These are phyloP conservation scores for Zea mays DNA, from an alignment of 176 grass and related monocot species.

Conservation along the genomic window DNA sequence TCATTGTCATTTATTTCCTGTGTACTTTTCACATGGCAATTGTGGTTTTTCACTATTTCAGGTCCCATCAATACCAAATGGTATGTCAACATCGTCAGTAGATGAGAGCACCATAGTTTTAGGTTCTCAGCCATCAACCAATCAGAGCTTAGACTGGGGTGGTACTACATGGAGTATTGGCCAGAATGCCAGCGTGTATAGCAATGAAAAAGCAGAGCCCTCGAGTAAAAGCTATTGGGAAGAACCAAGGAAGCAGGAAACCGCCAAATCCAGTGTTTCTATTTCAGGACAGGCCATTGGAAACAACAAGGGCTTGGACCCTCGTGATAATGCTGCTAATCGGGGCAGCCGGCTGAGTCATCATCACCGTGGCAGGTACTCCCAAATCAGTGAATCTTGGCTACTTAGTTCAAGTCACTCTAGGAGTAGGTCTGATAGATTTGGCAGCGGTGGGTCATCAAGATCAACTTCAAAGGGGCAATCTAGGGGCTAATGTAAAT, in stretches of 20 bases:
- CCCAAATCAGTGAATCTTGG: slow-evolving; percentile 48
- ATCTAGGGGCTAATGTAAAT: slow-evolving; percentile 69
- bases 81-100: slow-evolving; percentile 2
- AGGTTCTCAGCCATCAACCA: slow-evolving; percentile 35
- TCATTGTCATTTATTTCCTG: slow-evolving; percentile 13
- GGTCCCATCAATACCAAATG: slow-evolving; percentile 33
- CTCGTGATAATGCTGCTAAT: slow-evolving; percentile 41
- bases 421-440: slow-evolving; percentile 49
- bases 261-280: slow-evolving; percentile 42
- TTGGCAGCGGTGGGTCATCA: slow-evolving; percentile 53
- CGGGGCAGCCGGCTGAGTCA: slow-evolving; percentile 43
- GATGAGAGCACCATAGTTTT: slow-evolving; percentile 21
- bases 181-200: slow-evolving; percentile 29
- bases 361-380: slow-evolving; percentile 36
- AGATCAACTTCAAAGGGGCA: slow-evolving; percentile 46
- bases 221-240: slow-evolving; percentile 25
- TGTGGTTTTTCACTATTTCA: slow-evolving; percentile 3
- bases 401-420: slow-evolving; percentile 49
- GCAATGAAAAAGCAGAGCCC: slow-evolving; percentile 26
- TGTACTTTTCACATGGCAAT: slow-evolving; percentile 13
- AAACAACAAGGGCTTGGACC: slow-evolving; percentile 46
- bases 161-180: slow-evolving; percentile 21
- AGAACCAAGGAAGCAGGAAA: slow-evolving; percentile 44
- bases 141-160: slow-evolving; percentile 27
- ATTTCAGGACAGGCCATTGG: slow-evolving; percentile 43